A percentile compares a stretch with the other conserved stretches of the same genome.
These are phyloP conservation scores for Gymnopilus junonius DNA, from an alignment of 768 basidiomycete species.

Conservation along the genomic window DNA sequence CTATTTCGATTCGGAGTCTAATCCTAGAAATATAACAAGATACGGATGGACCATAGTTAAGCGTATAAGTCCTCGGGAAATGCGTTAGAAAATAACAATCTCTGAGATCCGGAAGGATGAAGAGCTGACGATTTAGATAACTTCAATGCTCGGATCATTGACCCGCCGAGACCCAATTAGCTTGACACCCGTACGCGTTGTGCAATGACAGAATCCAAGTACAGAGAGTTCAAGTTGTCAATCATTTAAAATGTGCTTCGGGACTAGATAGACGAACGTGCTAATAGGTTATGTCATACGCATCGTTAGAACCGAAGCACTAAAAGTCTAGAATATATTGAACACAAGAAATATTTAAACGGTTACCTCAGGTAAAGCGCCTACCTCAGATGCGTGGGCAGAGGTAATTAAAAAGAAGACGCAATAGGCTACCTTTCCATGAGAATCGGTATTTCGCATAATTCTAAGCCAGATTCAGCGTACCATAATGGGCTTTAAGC, in stretches of 20 bases:
- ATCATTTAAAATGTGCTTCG: no score
- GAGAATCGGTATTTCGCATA: background rate
- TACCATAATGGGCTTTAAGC: background rate
- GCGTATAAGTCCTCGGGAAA: background rate
- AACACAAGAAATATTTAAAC: background rate
- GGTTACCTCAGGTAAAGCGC: background rate
- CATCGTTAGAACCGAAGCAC: background rate
- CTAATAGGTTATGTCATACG: no score
- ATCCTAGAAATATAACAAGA: background rate
- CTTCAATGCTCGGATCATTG: background rate
- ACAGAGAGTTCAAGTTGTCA: no score
- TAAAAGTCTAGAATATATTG: background rate
- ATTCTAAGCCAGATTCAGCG: background rate
- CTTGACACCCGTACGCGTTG: no score
- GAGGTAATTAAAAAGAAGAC: background rate
- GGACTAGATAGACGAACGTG: no score
- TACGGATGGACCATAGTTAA: background rate
- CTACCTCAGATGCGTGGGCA: background rate
- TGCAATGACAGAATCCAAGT: no score
- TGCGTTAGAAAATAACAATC: background rate
- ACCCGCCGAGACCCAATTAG: no score
- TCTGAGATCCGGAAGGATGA: background rate
- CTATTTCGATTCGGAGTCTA: background rate
- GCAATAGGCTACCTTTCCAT: background rate
- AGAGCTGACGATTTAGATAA: background rate